Evolutionary conservation across 2,329 filamentous ascomycete genomes (phyloP).

Genomic region (Rhynchosporium graminicola): DNA sequence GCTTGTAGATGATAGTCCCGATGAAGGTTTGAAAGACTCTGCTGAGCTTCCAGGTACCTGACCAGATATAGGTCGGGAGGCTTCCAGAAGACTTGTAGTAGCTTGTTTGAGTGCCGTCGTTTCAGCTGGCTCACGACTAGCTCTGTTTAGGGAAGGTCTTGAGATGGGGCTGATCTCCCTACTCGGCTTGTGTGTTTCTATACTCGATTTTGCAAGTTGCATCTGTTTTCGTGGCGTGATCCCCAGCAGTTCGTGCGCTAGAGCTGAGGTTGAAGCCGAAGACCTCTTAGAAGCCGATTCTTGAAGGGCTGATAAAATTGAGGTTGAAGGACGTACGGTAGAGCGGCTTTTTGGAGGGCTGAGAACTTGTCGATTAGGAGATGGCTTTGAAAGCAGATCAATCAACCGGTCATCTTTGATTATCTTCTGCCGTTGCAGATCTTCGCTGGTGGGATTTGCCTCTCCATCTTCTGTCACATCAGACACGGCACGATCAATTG

Average conservation of each 20-base stretch:
- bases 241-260: neutral
- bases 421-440: neutral
- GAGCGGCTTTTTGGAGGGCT: slow-evolving; percentile 10
- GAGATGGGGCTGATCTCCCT: neutral
- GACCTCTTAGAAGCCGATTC: neutral
- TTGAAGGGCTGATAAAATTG: neutral
- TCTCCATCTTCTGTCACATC: slow-evolving; percentile 36
- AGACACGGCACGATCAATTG: slow-evolving; percentile 25
- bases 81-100: neutral
- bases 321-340: neutral
- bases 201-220: neutral
- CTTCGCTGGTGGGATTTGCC: neutral
- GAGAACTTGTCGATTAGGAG: slow-evolving; percentile 30
- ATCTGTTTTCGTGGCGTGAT: neutral
- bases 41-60: slow-evolving; percentile 1
- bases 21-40: neutral
- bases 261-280: neutral
- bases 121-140: neutral
- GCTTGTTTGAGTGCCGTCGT: slow-evolving; percentile 3
- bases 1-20: neutral
- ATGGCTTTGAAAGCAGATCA: slow-evolving; percentile 31
- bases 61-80: neutral
- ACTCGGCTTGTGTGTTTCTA: neutral
- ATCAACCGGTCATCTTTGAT: slow-evolving; percentile 20
- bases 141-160: slow-evolving; percentile 19